Base-by-base conservation (phyloP, 1,284 basidiomycete genomes). In the Microbotryum silenes-acaulis region DNA sequence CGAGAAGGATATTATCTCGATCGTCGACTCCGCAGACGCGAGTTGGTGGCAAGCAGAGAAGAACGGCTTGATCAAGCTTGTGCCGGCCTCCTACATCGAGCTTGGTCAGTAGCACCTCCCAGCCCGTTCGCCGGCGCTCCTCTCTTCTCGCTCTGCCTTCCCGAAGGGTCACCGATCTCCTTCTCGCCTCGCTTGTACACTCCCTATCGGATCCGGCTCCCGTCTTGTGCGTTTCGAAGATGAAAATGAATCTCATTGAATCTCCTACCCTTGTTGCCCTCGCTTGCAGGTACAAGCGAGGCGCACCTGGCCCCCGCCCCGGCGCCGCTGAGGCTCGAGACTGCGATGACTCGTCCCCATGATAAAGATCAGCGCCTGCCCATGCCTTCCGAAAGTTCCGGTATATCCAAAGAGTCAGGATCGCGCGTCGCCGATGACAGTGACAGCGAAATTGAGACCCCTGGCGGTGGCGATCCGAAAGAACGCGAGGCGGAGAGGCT, bases 41-140 rank as follows among this genome's bases (percentile, higher is more conserved):
- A 88, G 90, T 73, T 97, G 92, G 92, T 96, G 89, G 88, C 94
- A 92, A 78, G 86, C 86, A 44, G 91, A 93, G 77, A 82, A 83
- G 73, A 82, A 82, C 60, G 91, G 91, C 44, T 77, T 85, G 63
- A 84, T 93, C 62, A 88, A 88, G 77, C 85, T 92, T 72, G 89
- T 92, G 4, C 92, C 92, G 52, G 89, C 90, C 48, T 83, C 85
- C 21, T 96, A 94, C 74, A 75, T 97, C 74, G 88, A 93, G 54
- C 56, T 62, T 45, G 60, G 67, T 66, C 65, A 68, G 67, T 66
- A 49, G 47, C 51, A 23, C 50, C 29, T 59, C 48, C 51, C 20
- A 23, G 47, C 27, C 25, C 21, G 62, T 58, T 54, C 68, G 58
- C 51, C 58, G 65, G 61, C 58, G 25, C 61, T 55, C 51, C 48